Base-by-base conservation (phyloP, 2,329 filamentous ascomycete genomes). In the Verticillium alfalfae region DNA sequence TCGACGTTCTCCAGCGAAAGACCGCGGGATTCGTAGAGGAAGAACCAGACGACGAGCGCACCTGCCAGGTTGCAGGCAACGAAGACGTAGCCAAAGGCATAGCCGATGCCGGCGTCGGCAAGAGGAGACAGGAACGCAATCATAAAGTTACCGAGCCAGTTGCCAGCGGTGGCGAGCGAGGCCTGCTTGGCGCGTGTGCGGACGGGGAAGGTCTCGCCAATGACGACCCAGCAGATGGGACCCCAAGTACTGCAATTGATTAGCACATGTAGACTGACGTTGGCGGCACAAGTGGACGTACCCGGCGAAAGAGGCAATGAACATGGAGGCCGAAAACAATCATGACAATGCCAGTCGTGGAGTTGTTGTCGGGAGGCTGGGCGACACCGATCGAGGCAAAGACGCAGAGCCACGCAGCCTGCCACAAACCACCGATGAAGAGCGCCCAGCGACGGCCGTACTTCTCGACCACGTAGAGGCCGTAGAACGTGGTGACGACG, bases 281-380 rank as follows among this genome's bases (percentile, higher is more conserved):
- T 31, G 1, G 15, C 39, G 16, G 0, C 34, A n/a, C 60, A 1
- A 9, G 37, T 13, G 12, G 1, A 57, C 68, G 77, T 65, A 68
- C 65, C 69, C 72, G 34, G 89, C 89, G 67, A 91, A 93, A 1
- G 84, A 88, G 57, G 86, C 83, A 61, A 92, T 92, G 74, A 91
- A 92, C 78, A 92, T 84, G 73, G 86, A 90, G 2, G 88, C 86
- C 60, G 88, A 85, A 85, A 10, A 89, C 85, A 66, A 92, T 90
- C 83, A 92, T 88, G 63, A 88, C 81, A 6, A 86, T 84, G 12
- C 88, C 88, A 13, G 85, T 80, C 0, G 76, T 72, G 10, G 73
- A 71, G 66, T 77, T 82, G 39, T 71, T 70, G 5, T 73, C 72
- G 0, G 79, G 81, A 56, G 79, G 68, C 52, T 74, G 67, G 9